Percentiles rank a stretch among this genome's conserved stretches.
These are phyloP conservation scores for Ochromonas danica DNA, from an alignment of 108 stramenopile species.

Conservation along the genomic window DNA sequence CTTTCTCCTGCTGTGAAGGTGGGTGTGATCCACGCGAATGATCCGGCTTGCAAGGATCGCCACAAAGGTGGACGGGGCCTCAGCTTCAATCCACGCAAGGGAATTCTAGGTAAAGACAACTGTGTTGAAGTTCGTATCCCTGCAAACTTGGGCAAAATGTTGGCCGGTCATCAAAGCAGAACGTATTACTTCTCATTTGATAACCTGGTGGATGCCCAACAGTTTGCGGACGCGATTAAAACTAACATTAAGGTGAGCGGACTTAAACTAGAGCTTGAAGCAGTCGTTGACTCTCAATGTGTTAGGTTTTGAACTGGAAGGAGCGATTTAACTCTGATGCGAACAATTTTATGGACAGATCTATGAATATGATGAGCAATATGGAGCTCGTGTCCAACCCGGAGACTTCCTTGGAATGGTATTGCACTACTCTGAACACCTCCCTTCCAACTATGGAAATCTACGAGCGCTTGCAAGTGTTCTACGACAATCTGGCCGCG, in stretches of 20 bases:
- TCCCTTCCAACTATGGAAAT: too few species aligned
- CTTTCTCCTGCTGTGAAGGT: neutral
- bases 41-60: neutral
- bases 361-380: too few species aligned
- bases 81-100: neutral
- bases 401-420: too few species aligned
- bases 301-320: too few species aligned
- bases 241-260: neutral
- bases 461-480: too few species aligned
- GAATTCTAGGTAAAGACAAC: neutral
- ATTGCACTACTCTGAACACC: too few species aligned
- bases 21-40: neutral
- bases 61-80: neutral
- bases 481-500: too few species aligned
- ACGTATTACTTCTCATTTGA: conserved; percentile 5
- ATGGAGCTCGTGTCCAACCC: too few species aligned
- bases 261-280: too few species aligned
- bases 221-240: neutral
- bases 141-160: neutral
- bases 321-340: too few species aligned
- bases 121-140: neutral
- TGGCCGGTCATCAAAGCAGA: neutral
- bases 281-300: too few species aligned
- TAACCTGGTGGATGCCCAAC: neutral
- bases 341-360: too few species aligned